A percentile compares a stretch with the other conserved stretches of the same genome.
These are phyloP conservation scores for Neonectria ditissima DNA, from an alignment of 2,329 filamentous ascomycete species.

Conservation along the genomic window DNA sequence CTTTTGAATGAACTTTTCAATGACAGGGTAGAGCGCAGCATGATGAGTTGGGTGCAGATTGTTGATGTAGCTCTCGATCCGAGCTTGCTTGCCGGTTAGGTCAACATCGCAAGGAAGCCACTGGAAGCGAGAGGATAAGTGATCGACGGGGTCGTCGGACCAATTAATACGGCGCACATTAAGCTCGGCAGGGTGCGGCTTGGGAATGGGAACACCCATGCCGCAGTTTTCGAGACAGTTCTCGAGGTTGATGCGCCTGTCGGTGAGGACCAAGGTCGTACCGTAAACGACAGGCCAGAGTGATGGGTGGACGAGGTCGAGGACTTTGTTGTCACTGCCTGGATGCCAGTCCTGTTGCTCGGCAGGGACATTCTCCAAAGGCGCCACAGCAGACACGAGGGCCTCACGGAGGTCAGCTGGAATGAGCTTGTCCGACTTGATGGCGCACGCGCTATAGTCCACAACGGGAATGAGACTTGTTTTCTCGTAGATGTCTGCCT, in stretches of 20 bases:
- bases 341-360: slow-evolving; percentile 71
- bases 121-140: slow-evolving; percentile 48
- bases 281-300: slow-evolving; percentile 71
- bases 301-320: slow-evolving; percentile 73
- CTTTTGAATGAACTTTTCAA: slow-evolving; percentile 56
- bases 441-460: slow-evolving; percentile 47
- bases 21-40: slow-evolving; percentile 52
- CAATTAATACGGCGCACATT: slow-evolving; percentile 22
- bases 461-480: slow-evolving; percentile 50
- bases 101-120: slow-evolving; percentile 64
- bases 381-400: slow-evolving; percentile 57
- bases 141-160: neutral
- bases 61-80: slow-evolving; percentile 65
- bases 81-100: slow-evolving; percentile 51
- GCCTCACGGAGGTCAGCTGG: slow-evolving; percentile 44
- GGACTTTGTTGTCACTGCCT: slow-evolving; percentile 64
- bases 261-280: slow-evolving; percentile 50
- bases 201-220: slow-evolving; percentile 31
- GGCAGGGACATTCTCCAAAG: slow-evolving; percentile 64
- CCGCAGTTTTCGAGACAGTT: slow-evolving; percentile 52
- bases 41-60: slow-evolving; percentile 61
- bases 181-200: slow-evolving; percentile 1
- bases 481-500: slow-evolving; percentile 49
- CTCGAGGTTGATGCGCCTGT: slow-evolving; percentile 51
- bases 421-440: slow-evolving; percentile 52